Evolutionary conservation across 805 yeast species (phyloP).

Genomic region (Candida maltosa): DNA sequence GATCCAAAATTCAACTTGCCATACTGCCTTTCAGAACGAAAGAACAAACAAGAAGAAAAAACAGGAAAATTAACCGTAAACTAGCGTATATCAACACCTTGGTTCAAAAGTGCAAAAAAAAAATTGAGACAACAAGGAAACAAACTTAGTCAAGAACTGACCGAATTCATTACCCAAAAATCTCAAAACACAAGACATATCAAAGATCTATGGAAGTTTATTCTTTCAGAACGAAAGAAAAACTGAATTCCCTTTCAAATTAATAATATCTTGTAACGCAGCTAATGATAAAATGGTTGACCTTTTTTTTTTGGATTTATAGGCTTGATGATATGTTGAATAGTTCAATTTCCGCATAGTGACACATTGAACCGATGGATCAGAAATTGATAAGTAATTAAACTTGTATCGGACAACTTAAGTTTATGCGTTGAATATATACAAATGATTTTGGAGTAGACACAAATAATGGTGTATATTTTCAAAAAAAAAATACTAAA

Average conservation of each 20-base stretch:
- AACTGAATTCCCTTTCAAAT: too few species aligned
- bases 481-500: not conserved
- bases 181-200: not conserved
- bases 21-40: not conserved
- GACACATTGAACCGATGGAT: conserved; percentile 48
- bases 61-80: too few species aligned
- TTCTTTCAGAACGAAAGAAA: not conserved
- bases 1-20: not conserved
- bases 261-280: too few species aligned
- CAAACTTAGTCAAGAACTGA: too few species aligned
- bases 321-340: too few species aligned
- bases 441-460: too few species aligned
- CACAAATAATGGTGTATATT: not conserved
- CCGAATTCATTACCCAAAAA: not conserved
- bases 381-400: conserved; percentile 21
- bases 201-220: not conserved
- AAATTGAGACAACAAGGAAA: too few species aligned
- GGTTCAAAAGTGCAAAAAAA: too few species aligned
- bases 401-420: conserved; percentile 42
- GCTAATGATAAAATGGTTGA: too few species aligned
- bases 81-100: too few species aligned
- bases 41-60: not conserved
- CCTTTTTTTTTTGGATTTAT: too few species aligned
- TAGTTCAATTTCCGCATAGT: conserved; percentile 39
- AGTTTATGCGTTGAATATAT: conserved; percentile 31